A percentile compares a stretch with the other conserved stretches of the same genome.
Conservation (phyloP, 208 protist species). For the Trypanosoma vivax region DNA sequence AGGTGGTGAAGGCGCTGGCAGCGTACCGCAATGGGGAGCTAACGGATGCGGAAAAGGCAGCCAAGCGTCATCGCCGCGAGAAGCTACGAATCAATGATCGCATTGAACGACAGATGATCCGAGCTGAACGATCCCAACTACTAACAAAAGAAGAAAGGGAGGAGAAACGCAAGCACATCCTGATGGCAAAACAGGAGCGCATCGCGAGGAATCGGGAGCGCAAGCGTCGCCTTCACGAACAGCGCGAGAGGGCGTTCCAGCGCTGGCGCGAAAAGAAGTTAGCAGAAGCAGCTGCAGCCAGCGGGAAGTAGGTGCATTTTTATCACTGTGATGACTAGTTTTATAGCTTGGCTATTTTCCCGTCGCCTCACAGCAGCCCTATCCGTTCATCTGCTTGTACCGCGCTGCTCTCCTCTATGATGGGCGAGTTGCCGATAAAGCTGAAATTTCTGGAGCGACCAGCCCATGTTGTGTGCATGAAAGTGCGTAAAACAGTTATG, state of each 20-base stretch:
- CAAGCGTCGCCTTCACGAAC: slow-evolving; percentile 67
- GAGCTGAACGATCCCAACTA: slow-evolving; percentile 19
- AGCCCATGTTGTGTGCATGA: no score
- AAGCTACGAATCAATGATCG: slow-evolving; percentile 75
- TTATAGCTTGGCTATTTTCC: neutral
- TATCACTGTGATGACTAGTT: neutral
- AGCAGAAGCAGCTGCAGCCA: slow-evolving; percentile 20
- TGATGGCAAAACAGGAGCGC: slow-evolving; percentile 81
- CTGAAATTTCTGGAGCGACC: no score
- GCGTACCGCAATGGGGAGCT: slow-evolving; percentile 74
- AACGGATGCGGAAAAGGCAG: slow-evolving; percentile 61
- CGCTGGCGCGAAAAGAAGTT: slow-evolving; percentile 79
- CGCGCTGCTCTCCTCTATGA: no score
- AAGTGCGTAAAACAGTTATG: no score
- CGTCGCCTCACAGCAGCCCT: no score
- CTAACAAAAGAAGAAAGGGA: slow-evolving; percentile 83
- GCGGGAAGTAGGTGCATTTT: neutral
- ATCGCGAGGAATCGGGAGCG: slow-evolving; percentile 83
- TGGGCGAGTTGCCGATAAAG: no score
- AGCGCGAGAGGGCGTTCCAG: slow-evolving; percentile 66
- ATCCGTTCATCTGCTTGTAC: no score
- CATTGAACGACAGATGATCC: slow-evolving; percentile 67
- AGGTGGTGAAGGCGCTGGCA: slow-evolving; percentile 62
- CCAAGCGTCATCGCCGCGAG: slow-evolving; percentile 62
- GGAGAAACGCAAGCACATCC: slow-evolving; percentile 68